Conservation (phyloP, 2,329 filamentous ascomycete genomes). For the Cladophialophora carrionii region DNA sequence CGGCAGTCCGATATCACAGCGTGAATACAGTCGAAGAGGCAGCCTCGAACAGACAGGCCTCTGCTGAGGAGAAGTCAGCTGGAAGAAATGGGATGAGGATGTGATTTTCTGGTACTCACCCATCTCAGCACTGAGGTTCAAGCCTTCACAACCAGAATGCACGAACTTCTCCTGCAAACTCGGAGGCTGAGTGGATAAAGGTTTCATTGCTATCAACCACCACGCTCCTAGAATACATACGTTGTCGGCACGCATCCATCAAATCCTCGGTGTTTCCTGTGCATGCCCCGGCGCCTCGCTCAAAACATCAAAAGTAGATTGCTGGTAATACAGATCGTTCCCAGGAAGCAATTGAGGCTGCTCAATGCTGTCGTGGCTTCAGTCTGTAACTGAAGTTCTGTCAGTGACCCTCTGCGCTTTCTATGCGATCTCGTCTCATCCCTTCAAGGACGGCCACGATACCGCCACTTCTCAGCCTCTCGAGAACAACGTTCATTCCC, state of each 20-base stretch:
- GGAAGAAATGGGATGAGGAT: not conserved
- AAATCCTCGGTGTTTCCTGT: not conserved
- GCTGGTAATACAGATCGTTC: constrained; percentile 28
- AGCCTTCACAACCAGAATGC: not conserved
- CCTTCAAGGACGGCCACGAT: constrained; percentile 71
- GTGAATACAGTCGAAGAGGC: not conserved
- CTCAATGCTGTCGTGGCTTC: constrained; percentile 18
- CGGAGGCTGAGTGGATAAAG: constrained; percentile 3
- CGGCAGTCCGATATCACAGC: not conserved
- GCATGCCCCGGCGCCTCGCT: constrained; percentile 33
- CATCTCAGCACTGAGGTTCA: not conserved
- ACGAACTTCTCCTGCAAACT: not conserved
- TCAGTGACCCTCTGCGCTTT: constrained; percentile 49
- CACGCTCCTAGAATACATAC: constrained; percentile 8
- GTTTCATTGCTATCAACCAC: constrained; percentile 10
- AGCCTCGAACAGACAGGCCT: not conserved
- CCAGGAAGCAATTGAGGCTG: constrained; percentile 25
- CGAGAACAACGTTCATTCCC: constrained; percentile 68
- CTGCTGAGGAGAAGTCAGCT: not conserved
- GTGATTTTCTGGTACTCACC: not conserved
- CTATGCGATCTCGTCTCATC: constrained; percentile 63
- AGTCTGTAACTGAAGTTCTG: constrained; percentile 39
- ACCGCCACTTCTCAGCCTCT: constrained; percentile 66
- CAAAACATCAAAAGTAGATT: constrained; percentile 19
- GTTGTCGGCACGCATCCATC: not conserved